phyloP scores from a whole-genome alignment of 495 filamentous ascomycete genomes.

The Aspergillus heteromorphus region DNA sequence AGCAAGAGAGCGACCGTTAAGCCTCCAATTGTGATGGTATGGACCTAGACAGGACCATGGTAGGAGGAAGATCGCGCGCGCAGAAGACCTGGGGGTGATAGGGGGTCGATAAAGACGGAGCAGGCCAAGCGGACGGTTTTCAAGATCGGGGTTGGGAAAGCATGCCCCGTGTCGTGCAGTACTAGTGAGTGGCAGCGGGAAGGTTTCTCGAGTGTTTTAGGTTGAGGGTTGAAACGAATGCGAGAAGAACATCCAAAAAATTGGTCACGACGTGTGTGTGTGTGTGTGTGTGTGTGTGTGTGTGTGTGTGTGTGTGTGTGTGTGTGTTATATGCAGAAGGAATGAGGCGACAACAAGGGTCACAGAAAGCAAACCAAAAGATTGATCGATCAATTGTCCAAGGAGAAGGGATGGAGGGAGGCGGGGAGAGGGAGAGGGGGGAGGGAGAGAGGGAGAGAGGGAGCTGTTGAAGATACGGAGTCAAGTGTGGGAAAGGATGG shows the following conservation, averaged over 20 bases:
- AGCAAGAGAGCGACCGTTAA: slow-evolving; percentile 11
- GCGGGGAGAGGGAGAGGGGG: not conserved
- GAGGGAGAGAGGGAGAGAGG: not conserved
- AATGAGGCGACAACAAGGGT: not conserved
- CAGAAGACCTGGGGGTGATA: not conserved
- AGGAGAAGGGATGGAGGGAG: no score
- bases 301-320: no score
- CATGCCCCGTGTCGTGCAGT: not conserved
- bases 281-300: no score
- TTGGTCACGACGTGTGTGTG: not conserved
- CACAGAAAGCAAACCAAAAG: not conserved
- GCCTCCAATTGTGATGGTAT: slow-evolving; percentile 10
- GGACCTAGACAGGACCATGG: slow-evolving; percentile 15
- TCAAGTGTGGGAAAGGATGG: not conserved
- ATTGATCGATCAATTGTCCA: no score
- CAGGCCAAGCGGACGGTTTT: not conserved
- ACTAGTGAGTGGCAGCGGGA: no score
- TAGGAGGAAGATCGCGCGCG: slow-evolving; percentile 3
- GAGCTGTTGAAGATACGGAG: not conserved
- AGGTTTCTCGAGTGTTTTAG: slow-evolving; percentile 2
- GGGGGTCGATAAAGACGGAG: not conserved
- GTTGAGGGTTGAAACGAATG: slow-evolving; percentile 1
- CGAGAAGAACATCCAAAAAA: not conserved
- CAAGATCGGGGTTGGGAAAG: not conserved
- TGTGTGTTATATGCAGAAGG: no score